A percentile compares a stretch with the other conserved stretches of the same genome.
These are phyloP conservation scores for Clavispora santaluciae DNA, from an alignment of 805 yeast genomes.

Conservation along the genomic window DNA sequence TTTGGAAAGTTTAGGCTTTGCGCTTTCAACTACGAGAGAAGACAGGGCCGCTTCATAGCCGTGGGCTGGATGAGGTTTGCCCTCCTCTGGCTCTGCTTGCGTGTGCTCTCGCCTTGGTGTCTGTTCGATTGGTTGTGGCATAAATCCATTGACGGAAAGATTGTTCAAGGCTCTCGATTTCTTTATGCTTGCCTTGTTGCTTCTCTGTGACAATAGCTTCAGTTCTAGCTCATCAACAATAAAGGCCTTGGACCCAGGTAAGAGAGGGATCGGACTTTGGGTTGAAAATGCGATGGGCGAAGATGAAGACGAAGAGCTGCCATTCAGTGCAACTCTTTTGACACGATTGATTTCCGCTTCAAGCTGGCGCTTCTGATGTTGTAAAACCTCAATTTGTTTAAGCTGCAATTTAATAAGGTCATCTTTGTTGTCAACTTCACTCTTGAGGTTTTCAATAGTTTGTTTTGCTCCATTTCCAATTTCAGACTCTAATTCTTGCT, in stretches of 20 bases:
- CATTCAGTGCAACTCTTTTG: neutral
- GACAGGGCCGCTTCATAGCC: no score
- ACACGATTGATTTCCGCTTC: slow-evolving; percentile 15
- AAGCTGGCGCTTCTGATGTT: slow-evolving; percentile 18
- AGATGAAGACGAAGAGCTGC: neutral
- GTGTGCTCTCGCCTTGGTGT: neutral
- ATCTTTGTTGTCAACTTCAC: slow-evolving; percentile 13
- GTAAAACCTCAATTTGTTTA: slow-evolving; percentile 21
- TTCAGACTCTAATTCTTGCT: slow-evolving; percentile 7
- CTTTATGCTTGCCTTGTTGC: neutral
- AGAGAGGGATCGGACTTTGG: neutral
- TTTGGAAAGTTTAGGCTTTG: no score
- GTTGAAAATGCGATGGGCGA: neutral
- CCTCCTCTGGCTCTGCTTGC: no score
- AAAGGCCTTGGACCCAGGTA: neutral
- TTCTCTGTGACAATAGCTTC: neutral
- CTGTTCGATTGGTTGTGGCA: neutral
- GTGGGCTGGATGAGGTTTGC: no score
- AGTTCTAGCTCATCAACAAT: slow-evolving; percentile 1
- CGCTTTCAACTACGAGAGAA: no score
- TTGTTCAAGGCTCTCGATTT: neutral
- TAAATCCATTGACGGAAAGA: neutral
- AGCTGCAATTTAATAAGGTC: slow-evolving; percentile 20
- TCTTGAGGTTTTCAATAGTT: slow-evolving; percentile 19
- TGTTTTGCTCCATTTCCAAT: slow-evolving; percentile 19